Evolutionary conservation across 164 flowering plant species (phyloP), one percentile per base, ranked within the genome.

Genomic region (Aristolochia fimbriata): DNA sequence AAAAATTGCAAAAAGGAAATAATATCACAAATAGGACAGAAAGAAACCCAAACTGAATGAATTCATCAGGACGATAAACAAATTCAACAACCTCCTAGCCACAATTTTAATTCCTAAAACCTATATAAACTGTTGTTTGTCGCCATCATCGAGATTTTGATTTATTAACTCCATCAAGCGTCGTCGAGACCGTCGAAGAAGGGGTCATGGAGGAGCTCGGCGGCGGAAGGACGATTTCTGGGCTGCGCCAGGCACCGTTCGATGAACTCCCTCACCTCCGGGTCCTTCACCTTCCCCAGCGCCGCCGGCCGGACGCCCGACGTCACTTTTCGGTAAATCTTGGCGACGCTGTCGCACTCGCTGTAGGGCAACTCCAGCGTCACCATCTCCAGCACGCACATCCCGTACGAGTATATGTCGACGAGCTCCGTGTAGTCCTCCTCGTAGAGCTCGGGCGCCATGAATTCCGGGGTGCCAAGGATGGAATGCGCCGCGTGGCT

Each of bases 361-460:
- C 80, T 78, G 68, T 88, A 84, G 2, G 90, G 92, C 37, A 86
- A 71, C 62, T 86, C 87, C 47, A 76, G 55, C 19, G 96, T 88
- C 57, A 86, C 85, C 87, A 86, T 68, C 74, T 88, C 96, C 11
- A 88, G 67, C 47, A 86, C 60, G 41, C 85, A 83, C 84, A 88
- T 76, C 4, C 96, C 92, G 19, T 81, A 86, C 4, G 93, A 81
- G 70, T 88, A 88, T 25, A 86, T 86, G 65, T 88, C 96, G 25
- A 86, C 84, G 70, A 74, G 17, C 68, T 88, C 96, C 0, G 88
- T 88, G 74, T 88, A 88, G 43, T 83, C 65, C 75, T 86, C 91
- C 5, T 88, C 92, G 22, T 85, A 88, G 0, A 85, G 76, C 78
- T 87, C 91, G 1, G 89, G 95, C 5, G 96, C 91, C 96, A 85